Percentiles rank a stretch among this genome's conserved stretches.
Conservation (phyloP, 345 rosid species). For the Adansonia digitata region DNA sequence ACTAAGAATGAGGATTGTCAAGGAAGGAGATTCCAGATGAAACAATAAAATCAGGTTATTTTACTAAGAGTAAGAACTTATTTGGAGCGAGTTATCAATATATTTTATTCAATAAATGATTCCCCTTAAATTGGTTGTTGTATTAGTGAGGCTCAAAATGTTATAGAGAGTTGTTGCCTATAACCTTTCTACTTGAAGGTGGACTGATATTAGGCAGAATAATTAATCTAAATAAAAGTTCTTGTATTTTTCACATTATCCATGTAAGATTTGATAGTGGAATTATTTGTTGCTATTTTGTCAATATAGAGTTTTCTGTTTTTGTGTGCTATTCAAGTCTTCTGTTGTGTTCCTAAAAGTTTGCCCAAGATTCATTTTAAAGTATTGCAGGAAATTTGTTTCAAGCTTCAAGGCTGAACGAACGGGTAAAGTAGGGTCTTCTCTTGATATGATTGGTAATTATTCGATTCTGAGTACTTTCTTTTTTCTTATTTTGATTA, state of each 20-base stretch:
- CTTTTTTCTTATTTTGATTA: background rate
- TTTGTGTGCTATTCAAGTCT: background rate
- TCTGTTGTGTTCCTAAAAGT: background rate
- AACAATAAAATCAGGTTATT: background rate
- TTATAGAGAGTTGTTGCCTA: background rate
- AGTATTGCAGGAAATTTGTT: constrained; percentile 51
- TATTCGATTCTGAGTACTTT: background rate
- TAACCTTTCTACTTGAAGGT: background rate
- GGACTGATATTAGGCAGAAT: background rate
- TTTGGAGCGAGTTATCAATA: background rate
- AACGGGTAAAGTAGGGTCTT: constrained; percentile 47
- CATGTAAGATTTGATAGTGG: background rate
- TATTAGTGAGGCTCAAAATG: background rate
- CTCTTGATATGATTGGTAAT: constrained; percentile 53
- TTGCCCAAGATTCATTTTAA: background rate
- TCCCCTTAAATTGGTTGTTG: background rate
- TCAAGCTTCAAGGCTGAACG: constrained; percentile 60
- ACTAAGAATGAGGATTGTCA: background rate
- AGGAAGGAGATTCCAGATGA: background rate
- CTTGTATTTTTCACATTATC: background rate
- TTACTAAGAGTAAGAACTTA: background rate
- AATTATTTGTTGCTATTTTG: background rate
- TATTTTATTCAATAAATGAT: background rate
- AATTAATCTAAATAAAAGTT: background rate
- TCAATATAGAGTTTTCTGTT: background rate